Base-by-base conservation (phyloP, 2,329 filamentous ascomycete species). In the Cyclaneusma minus region DNA sequence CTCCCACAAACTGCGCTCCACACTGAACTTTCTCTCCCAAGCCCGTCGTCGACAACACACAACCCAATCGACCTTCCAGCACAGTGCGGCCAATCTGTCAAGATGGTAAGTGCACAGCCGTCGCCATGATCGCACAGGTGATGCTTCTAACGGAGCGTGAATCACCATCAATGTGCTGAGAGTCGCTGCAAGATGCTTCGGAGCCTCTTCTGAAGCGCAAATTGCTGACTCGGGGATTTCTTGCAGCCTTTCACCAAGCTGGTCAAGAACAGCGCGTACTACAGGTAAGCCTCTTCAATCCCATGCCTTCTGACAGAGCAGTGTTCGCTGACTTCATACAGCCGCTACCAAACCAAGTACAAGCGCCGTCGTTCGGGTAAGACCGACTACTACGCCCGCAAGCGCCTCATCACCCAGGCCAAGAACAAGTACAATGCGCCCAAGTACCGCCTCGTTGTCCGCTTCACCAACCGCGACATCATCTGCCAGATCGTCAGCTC, bases 391-490 rank as follows among this genome's bases (percentile, higher is more conserved):
- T 95, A 94, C 62, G 89, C 89, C 57, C 87, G 89, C 61, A 95
- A 95, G 82, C 80, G 89, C 55, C 73, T 98, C 62, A 89, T 95
- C 71, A 85, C 83, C 68, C 89, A 98, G 74, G 89, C 89, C 67
- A 98, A 95, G 83, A 98, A 98, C 83, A 98, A 98, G 80, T 98
- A 95, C 80, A 92, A 92, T 67, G 80, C 89, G 40, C 89, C 89
- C 64, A 98, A 98, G 76, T 95, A 98, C 79, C 82, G 89, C 55
- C 79, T 98, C 54, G 89, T 98, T 45, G 83, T 98, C 57, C 89
- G 89, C 60, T 93, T 92, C 79, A 91, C 83, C 71, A 92, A 95
- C 79, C 83, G 84, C 63, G 87, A 98, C 72, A 92, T 95, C 68
- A 80, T 95, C 66, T 76, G 74, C 65, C 89, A 98, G 70, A 89